A percentile compares a stretch with the other conserved stretches of the same genome.
Conservation (phyloP, 768 basidiomycete genomes). For the Macrolepiota fuliginosa region DNA sequence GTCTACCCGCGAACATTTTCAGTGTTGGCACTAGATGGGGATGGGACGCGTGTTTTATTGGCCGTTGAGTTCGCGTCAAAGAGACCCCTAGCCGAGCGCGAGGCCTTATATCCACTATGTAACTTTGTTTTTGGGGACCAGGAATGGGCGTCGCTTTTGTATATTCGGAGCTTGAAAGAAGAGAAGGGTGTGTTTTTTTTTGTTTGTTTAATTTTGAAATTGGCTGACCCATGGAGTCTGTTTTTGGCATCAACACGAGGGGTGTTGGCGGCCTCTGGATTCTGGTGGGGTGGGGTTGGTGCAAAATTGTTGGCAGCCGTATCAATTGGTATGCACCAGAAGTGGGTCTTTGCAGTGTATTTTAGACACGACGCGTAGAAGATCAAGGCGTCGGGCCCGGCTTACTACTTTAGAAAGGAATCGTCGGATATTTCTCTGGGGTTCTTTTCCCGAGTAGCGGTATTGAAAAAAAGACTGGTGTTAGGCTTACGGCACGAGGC, state of each 20-base stretch:
- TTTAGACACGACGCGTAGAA: neutral
- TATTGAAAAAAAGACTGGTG: neutral
- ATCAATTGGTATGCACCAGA: neutral
- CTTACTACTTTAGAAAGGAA: neutral
- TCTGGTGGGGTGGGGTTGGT: neutral
- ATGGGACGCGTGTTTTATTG: neutral
- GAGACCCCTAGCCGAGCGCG: neutral
- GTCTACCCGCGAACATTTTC: conserved; percentile 14
- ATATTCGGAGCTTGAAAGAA: neutral
- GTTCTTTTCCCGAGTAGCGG: neutral
- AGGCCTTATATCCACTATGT: too few relatives aligned
- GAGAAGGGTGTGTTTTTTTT: neutral
- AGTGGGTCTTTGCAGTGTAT: neutral
- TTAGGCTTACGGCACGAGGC: neutral
- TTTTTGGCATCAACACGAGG: conserved; percentile 9
- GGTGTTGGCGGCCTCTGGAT: neutral
- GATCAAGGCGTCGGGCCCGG: neutral
- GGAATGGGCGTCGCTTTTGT: neutral
- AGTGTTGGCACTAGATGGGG: neutral
- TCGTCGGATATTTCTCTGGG: neutral
- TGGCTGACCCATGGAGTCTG: neutral
- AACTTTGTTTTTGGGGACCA: neutral
- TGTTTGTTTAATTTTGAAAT: neutral
- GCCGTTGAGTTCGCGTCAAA: neutral
- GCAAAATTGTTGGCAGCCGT: neutral